These are phyloP conservation scores for Trichoderma sp. DNA, from an alignment of 2,329 filamentous ascomycete genomes.

Conservation along the genomic window DNA sequence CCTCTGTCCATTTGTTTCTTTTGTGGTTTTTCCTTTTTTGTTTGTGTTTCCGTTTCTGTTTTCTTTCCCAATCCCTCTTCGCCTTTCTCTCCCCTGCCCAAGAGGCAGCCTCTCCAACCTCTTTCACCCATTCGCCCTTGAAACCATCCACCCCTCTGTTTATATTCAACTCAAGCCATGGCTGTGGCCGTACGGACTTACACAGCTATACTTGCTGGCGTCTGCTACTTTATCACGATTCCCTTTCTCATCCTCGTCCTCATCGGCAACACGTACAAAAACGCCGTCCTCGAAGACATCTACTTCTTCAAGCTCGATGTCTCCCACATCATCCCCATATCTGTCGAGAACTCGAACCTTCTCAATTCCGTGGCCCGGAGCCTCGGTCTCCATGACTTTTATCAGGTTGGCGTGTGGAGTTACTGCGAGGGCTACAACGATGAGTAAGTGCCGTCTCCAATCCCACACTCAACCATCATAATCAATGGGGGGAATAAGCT, in stretches of 20 bases:
- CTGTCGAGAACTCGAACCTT: constrained; percentile 66
- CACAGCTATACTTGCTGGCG: constrained; percentile 62
- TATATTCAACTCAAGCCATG: constrained; percentile 21
- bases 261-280: constrained; percentile 68
- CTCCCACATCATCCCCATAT: constrained; percentile 72
- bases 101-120: background rate
- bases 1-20: background rate
- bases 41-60: background rate
- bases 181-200: constrained; percentile 42
- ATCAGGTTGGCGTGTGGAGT: constrained; percentile 87
- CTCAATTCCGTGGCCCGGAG: constrained; percentile 86
- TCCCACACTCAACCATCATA: background rate
- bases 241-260: constrained; percentile 77
- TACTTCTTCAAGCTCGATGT: constrained; percentile 86
- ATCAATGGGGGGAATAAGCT: background rate
- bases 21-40: too few relatives aligned
- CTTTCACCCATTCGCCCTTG: background rate
- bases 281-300: constrained; percentile 60
- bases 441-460: constrained; percentile 41
- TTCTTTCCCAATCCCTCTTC: background rate
- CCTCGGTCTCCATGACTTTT: constrained; percentile 88
- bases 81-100: background rate
- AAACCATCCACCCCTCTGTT: background rate
- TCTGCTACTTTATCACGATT: constrained; percentile 70
- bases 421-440: constrained; percentile 83